Evolutionary conservation across 305 asterid genomes (phyloP).

Genomic region (Ilex paraguariensis): DNA sequence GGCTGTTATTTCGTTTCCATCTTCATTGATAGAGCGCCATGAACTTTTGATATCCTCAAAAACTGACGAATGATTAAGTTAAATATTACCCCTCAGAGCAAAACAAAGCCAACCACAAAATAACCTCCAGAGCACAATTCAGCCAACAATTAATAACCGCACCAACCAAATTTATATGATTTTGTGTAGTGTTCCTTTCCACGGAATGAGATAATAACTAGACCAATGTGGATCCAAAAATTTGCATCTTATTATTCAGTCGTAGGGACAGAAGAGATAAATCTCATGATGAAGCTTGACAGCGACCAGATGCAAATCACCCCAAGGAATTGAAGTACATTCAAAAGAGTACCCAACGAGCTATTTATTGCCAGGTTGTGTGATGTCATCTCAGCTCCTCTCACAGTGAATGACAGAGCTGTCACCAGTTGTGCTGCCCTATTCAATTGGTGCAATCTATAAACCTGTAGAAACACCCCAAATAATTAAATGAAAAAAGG

Average conservation of each 20-base stretch:
- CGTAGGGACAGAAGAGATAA: constrained; percentile 37
- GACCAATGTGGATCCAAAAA: too few species aligned
- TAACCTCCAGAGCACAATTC: too few species aligned
- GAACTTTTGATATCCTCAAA: too few species aligned
- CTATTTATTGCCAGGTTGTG: constrained; percentile 83
- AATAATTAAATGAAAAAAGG: constrained; percentile 2
- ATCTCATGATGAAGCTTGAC: constrained; percentile 82
- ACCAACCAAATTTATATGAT: too few species aligned
- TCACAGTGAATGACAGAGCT: constrained; percentile 81
- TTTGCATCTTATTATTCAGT: constrained; percentile 18
- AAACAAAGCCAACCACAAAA: too few species aligned
- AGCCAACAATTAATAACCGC: too few species aligned
- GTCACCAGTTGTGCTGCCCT: constrained; percentile 92
- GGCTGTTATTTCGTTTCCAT: too few species aligned
- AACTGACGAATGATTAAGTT: too few species aligned
- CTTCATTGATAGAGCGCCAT: too few species aligned
- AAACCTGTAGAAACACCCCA: constrained; percentile 39
- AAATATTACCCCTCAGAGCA: too few species aligned
- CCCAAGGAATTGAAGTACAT: constrained; percentile 84
- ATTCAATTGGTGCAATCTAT: constrained; percentile 91
- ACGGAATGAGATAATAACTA: too few species aligned
- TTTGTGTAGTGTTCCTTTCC: too few species aligned
- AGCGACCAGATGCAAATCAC: constrained; percentile 86
- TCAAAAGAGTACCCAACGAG: constrained; percentile 67
- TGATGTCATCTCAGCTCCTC: constrained; percentile 89